These are phyloP conservation scores for Dryadomyces quercus-mongolicae DNA, from an alignment of 2,329 filamentous ascomycete genomes.

Conservation along the genomic window DNA sequence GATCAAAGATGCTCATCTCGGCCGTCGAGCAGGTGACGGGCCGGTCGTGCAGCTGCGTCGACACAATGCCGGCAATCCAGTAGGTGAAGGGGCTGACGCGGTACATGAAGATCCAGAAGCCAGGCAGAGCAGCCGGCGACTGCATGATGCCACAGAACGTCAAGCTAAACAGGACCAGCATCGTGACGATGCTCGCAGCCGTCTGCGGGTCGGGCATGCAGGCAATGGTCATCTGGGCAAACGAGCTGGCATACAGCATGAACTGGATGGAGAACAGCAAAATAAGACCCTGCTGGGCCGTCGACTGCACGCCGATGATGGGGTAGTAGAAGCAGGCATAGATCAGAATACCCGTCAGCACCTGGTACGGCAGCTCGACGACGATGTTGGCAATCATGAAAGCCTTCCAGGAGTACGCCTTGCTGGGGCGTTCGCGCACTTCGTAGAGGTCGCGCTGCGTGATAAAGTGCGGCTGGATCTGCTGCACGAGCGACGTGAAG, in stretches of 20 bases:
- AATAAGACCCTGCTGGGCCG: conserved; percentile 49
- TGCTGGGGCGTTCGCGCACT: conserved; percentile 70
- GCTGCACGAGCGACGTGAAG: conserved; percentile 65
- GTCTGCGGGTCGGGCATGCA: conserved; percentile 57
- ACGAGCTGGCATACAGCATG: conserved; percentile 58
- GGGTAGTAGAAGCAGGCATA: conserved; percentile 71
- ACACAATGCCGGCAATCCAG: conserved; percentile 54
- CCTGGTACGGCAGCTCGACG: conserved; percentile 80
- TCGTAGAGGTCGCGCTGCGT: conserved; percentile 74
- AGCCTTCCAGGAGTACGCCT: conserved; percentile 73
- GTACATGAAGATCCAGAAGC: conserved; percentile 73
- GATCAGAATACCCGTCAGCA: conserved; percentile 52
- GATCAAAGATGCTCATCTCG: conserved; percentile 54
- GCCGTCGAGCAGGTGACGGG: conserved; percentile 34
- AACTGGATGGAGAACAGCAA: conserved; percentile 53
- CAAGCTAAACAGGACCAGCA: conserved; percentile 44
- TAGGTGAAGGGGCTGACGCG: conserved; percentile 56
- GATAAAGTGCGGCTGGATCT: conserved; percentile 62
- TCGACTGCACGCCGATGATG: conserved; percentile 36
- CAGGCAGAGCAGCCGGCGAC: conserved; percentile 42
- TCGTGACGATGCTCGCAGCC: conserved; percentile 47
- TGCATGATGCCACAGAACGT: conserved; percentile 53
- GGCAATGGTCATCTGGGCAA: conserved; percentile 62
- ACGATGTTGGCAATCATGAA: conserved; percentile 75
- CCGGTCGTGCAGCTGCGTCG: conserved; percentile 48